Evolutionary conservation across 2,329 filamentous ascomycete genomes (phyloP), one percentile per base, ranked within the genome.

Genomic region (Botrytis paeoniae): DNA sequence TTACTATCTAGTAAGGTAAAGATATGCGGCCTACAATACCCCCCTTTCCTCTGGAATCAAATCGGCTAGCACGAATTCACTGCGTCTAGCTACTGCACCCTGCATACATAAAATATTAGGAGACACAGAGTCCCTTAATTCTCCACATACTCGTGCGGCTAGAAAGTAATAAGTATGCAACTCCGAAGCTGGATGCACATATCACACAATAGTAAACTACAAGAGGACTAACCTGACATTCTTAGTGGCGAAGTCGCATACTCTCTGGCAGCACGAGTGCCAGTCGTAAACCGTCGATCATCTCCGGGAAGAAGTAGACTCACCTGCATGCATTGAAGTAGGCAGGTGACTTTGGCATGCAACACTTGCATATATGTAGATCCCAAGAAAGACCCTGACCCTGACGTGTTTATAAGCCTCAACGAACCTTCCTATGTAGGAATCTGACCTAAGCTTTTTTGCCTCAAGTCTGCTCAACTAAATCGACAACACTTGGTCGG

Each of bases 11-110:
- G 22, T n/a, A n/a, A 62, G 35, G 22, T 57, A n/a, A 32, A 57
- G 25, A n/a, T 41, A 62, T 62, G 60, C 37, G 35, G 60, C 14
- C 35, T 62, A 62, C 60, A 62, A 62, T 62, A n/a, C 60, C 60
- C 60, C 14, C 25, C 35, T 4, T 9, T 39, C 25, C 14, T 22
- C 35, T 37, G 12, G 25, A 41, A 18, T 39, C 2, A n/a, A 37
- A 14, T 39, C 25, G 6, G 6, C 22, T 39, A 62, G 35, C 16
- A 62, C n/a, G 3, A 39, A 62, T 39, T 41, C 8, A 16, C 35
- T 41, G 60, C n/a, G 51, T 57, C 51, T 29, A 57, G n/a, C 14
- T 57, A 57, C 29, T 57, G n/a, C 51, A 57, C 51, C n/a, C 51
- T 57, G 51, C 51, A 32, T 29, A 57, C n/a, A 57, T 29, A 32